Percentiles rank a stretch among this genome's conserved stretches.
Evolutionary conservation across 2,329 filamentous ascomycete genomes (phyloP).

Genomic region (Colletotrichum abscissum): DNA sequence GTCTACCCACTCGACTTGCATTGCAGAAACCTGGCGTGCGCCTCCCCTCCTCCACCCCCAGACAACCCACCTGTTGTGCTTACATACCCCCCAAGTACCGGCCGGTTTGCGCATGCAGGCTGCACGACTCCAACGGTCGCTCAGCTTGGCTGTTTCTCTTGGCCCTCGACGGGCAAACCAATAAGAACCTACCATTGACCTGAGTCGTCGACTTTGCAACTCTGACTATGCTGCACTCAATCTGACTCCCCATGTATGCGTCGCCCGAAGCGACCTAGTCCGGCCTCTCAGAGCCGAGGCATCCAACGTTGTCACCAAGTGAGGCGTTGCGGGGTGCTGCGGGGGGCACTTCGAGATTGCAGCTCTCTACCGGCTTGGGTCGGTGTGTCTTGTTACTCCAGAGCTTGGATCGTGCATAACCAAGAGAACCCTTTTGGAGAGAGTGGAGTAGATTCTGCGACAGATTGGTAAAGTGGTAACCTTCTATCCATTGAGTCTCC

Average conservation of each 20-base stretch:
- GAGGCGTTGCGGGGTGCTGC: slow-evolving; percentile 20
- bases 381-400: too few species aligned
- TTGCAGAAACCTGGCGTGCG: background rate
- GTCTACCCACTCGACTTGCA: background rate
- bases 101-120: background rate
- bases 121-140: background rate
- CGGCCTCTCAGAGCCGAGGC: slow-evolving; percentile 17
- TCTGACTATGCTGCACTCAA: background rate
- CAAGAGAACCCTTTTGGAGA: background rate
- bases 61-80: slow-evolving; percentile 5
- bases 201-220: background rate
- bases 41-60: slow-evolving; percentile 11
- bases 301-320: slow-evolving; percentile 6
- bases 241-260: background rate
- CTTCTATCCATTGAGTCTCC: background rate
- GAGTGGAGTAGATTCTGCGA: background rate
- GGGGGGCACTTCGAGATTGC: background rate
- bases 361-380: slow-evolving; percentile 20
- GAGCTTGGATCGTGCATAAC: background rate
- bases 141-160: slow-evolving; percentile 1
- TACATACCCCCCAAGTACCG: background rate
- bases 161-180: background rate
- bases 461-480: background rate
- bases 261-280: slow-evolving; percentile 7
- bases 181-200: background rate